Conservation (phyloP, 306 rosid genomes). For the Dicorynia guianensis region DNA sequence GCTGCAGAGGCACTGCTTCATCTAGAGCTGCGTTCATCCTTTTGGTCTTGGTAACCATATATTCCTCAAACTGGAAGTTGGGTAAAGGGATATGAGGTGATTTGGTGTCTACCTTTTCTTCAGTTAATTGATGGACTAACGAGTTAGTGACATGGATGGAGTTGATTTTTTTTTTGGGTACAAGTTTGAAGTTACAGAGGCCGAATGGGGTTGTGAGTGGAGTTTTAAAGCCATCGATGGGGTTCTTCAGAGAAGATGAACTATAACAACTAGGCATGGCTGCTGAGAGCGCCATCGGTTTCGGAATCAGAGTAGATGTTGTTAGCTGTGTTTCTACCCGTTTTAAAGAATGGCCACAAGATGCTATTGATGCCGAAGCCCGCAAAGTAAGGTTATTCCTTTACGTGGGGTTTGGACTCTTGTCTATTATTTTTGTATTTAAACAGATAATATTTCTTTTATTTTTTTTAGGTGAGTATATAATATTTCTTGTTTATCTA, state of each 20-base stretch:
- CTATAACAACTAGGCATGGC: background rate
- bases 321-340: background rate
- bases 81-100: background rate
- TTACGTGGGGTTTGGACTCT: background rate
- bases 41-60: conserved; percentile 33
- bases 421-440: background rate
- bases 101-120: background rate
- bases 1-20: conserved; percentile 40
- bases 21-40: conserved; percentile 33
- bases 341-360: background rate
- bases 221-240: background rate
- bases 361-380: background rate
- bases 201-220: background rate
- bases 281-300: conserved; percentile 22
- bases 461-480: too few relatives aligned
- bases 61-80: conserved; percentile 11
- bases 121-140: background rate
- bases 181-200: background rate
- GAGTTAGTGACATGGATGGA: conserved; percentile 4
- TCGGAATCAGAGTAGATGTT: background rate
- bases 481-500: background rate
- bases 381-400: background rate
- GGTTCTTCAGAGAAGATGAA: background rate
- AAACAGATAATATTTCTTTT: background rate
- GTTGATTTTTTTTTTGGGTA: background rate